Evolutionary conservation across 805 yeast species (phyloP), one percentile per base, ranked within the genome.

Genomic region (Lipomyces kockii): DNA sequence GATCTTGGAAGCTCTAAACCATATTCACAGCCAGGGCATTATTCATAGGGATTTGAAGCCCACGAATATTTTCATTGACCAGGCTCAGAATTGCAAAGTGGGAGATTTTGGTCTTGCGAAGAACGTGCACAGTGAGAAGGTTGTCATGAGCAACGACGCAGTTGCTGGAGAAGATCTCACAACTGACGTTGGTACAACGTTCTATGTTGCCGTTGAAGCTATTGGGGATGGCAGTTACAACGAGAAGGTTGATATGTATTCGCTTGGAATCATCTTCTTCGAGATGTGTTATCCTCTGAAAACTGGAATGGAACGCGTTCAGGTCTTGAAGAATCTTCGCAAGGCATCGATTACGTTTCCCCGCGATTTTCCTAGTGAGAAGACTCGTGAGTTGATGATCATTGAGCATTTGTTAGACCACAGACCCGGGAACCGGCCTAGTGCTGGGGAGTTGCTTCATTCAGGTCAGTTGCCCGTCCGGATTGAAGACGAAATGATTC

Each of bases 21-120:
- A 94, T 76, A 93, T 95, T 58, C 99, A 95, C 75, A 84, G 92
- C 0, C 96, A 91, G 76, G 97, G 98, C 0, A 92, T 94, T 60
- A 93, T 95, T 70, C 99, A 95, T 78, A 83, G 99, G 66, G 99
- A 95, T 76, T 83, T 95, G 73, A 95, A 95, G 77, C 98, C 99
- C 0, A 90, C 91, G 84, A 95, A 95, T 76, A 91, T 95, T 76
- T 95, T 95, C 81, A 92, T 95, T 73, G 99, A 95, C 78, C 90
- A 89, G 71, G 85, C 90, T 0, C 88, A 90, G 72, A 92, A 94
- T 75, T 88, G 95, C 66, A 95, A 95, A 76, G 89, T 95, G 54
- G 99, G 99, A 74, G 99, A 95, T 76, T 95, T 95, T 79, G 99
- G 99, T 0, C 83, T 95, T 66, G 99, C 99, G 0, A 92, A 93